Percentiles rank a stretch among this genome's conserved stretches.
Evolutionary conservation across 176 grass and related monocot species (phyloP).

Genomic region (Avena insularis): DNA sequence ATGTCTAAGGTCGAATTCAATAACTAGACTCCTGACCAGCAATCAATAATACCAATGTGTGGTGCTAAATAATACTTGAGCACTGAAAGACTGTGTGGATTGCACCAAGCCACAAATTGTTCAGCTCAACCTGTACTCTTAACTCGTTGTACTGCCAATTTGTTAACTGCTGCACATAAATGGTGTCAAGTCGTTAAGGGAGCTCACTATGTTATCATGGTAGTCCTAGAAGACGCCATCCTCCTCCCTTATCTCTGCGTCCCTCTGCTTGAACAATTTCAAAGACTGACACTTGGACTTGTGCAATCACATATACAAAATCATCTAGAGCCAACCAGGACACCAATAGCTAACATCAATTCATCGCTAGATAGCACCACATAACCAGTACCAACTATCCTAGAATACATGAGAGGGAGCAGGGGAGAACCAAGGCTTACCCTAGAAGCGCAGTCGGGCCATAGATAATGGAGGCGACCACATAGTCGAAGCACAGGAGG

Average conservation of each 20-base stretch:
- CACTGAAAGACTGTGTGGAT: neutral
- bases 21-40: neutral
- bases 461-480: too few species aligned
- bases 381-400: too few species aligned
- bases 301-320: constrained; percentile 27
- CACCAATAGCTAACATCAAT: too few species aligned
- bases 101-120: neutral
- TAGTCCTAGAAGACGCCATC: constrained; percentile 65
- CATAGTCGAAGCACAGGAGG: too few species aligned
- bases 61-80: neutral
- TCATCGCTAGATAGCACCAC: too few species aligned
- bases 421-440: too few species aligned
- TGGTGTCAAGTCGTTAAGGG: neutral
- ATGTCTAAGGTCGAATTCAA: neutral
- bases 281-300: constrained; percentile 74
- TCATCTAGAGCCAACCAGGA: too few species aligned
- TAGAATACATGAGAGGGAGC: too few species aligned
- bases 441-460: too few species aligned
- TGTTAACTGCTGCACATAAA: neutral
- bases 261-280: constrained; percentile 80
- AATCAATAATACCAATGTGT: neutral
- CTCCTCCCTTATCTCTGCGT: constrained; percentile 77
- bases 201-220: constrained; percentile 66
- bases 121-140: neutral
- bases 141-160: neutral